Evolutionary conservation across 2,329 filamentous ascomycete species (phyloP), one percentile per base, ranked within the genome.

Genomic region (Magnaporthiopsis rhizophila): DNA sequence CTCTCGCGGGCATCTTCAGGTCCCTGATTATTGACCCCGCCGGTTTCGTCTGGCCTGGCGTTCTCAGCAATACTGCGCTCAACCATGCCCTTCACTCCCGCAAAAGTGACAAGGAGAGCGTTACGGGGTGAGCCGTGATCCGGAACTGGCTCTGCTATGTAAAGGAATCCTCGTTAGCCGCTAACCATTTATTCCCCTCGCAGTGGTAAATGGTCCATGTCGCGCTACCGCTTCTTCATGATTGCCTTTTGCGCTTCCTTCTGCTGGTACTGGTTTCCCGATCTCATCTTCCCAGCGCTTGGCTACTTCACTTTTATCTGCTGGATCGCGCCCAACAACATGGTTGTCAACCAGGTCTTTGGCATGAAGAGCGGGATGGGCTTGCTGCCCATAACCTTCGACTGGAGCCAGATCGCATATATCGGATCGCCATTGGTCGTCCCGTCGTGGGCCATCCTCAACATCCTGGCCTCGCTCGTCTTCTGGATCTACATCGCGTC

Each of bases 341-440:
- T 84, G 2, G 72, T 86, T 15, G 75, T 89, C 65, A 89, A 89
- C 70, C 86, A 89, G 71, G 69, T 89, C 8, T 89, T 89, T 65
- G 87, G 87, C 3, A 85, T 84, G 5, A 79, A 79, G 64, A 83
- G 82, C 5, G 86, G 87, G 0, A 75, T 89, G 6, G 85, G 83
- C 0, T 74, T 90, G 13, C 77, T 89, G 32, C 86, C 86, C 15
- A 80, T 88, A 18, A 87, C 86, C 0, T 85, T 89, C 64, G 87
- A 89, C 73, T 89, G 87, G 87, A 83, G 81, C 60, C 79, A 85
- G 63, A 78, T 87, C 65, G 80, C 82, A 1, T 88, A 82, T 69
- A 76, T 84, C 61, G 65, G 75, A 71, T 78, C 76, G 12, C 77
- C 78, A 0, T 69, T 79, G 0, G 72, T 79, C 0, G 73, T 74